Evolutionary conservation across 228 moss, liverwort and hornwort genomes (phyloP).

Genomic region (Sphagnum fallax): DNA sequence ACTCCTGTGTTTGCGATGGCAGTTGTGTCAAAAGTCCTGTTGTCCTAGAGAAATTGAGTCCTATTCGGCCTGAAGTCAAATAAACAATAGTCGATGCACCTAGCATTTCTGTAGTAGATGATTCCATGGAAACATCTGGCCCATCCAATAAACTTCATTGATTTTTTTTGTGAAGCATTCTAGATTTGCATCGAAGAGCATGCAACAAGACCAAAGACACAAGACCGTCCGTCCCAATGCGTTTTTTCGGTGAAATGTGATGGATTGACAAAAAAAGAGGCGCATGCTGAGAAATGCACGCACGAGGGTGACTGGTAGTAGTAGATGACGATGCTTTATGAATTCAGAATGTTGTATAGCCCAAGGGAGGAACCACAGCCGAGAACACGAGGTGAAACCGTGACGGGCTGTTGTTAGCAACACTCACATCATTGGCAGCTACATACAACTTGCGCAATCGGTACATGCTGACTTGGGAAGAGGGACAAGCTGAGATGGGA

Average conservation of each 20-base stretch:
- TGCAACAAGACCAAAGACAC: too few relatives aligned
- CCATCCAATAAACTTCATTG: background rate
- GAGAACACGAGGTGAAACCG: conserved; percentile 59
- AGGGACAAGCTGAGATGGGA: conserved; percentile 77
- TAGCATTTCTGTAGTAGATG: conserved; percentile 28
- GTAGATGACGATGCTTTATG: conserved; percentile 14
- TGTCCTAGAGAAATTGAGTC: conserved; percentile 57
- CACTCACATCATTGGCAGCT: conserved; percentile 34
- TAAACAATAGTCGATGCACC: conserved; percentile 35
- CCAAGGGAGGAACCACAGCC: conserved; percentile 74
- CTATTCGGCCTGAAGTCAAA: conserved; percentile 47
- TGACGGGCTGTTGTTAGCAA: conserved; percentile 26
- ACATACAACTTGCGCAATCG: conserved; percentile 54
- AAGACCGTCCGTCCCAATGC: too few relatives aligned
- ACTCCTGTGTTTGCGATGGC: conserved; percentile 57
- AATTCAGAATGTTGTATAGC: conserved; percentile 65
- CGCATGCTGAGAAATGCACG: conserved; percentile 1
- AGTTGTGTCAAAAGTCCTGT: conserved; percentile 58
- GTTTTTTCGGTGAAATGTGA: too few relatives aligned
- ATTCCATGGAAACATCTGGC: conserved; percentile 58
- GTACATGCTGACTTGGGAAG: conserved; percentile 34
- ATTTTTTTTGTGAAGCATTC: too few relatives aligned
- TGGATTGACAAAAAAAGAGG: background rate
- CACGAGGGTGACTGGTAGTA: conserved; percentile 17
- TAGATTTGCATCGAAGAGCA: too few relatives aligned